Evolutionary conservation across 331 rosid species (phyloP).

Genomic region (Stylosanthes scabra): DNA sequence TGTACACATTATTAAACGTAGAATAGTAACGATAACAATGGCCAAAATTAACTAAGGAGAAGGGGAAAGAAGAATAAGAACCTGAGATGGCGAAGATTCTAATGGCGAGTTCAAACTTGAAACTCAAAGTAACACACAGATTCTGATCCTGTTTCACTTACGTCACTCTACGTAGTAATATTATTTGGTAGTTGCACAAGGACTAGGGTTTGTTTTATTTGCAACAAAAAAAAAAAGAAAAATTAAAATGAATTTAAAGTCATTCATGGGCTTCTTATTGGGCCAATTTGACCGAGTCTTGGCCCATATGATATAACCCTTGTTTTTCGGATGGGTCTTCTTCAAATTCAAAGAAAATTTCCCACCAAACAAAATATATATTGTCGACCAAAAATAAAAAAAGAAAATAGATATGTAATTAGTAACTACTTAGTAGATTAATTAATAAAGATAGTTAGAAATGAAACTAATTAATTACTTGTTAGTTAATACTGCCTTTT

Average conservation of each 20-base stretch:
- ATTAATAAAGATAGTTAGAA: no score
- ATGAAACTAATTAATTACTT: no score
- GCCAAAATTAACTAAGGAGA: neutral
- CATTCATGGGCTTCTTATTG: neutral
- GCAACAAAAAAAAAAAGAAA: neutral
- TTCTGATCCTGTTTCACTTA: neutral
- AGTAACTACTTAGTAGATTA: no score
- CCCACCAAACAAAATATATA: no score
- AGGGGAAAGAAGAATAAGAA: neutral
- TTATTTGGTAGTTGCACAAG: neutral
- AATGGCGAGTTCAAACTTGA: neutral
- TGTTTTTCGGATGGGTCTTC: neutral
- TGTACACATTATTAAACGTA: neutral
- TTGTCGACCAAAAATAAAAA: no score
- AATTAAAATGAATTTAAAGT: no score
- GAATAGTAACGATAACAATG: neutral
- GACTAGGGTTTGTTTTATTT: constrained; percentile 37
- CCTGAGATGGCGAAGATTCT: constrained; percentile 19
- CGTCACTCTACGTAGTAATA: no score
- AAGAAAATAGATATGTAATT: no score
- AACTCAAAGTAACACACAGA: neutral
- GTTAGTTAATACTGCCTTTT: no score
- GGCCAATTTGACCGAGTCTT: neutral
- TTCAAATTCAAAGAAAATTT: neutral
- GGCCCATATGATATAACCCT: neutral